Percentiles rank a stretch among this genome's conserved stretches.
These are phyloP conservation scores for Emericellopsis atlantica DNA, from an alignment of 2,329 filamentous ascomycete species.

Conservation along the genomic window DNA sequence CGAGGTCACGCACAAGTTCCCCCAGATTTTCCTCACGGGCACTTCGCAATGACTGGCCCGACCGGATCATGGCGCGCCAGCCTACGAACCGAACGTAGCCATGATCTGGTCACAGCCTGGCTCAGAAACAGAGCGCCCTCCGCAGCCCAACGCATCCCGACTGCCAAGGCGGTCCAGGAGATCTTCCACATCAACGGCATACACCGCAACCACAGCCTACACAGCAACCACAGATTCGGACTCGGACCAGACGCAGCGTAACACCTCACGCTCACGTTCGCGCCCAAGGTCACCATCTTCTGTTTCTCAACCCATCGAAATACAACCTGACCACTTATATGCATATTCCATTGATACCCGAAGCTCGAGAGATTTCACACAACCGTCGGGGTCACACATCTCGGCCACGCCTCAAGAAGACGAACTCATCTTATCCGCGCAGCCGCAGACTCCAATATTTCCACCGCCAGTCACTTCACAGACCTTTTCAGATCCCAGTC, in stretches of 20 bases:
- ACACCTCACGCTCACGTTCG: too few relatives aligned
- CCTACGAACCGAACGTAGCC: slow-evolving; percentile 19
- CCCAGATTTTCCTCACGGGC: slow-evolving; percentile 51
- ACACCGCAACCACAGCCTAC: neutral
- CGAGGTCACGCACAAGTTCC: slow-evolving; percentile 71
- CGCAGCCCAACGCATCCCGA: neutral
- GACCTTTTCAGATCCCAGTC: neutral
- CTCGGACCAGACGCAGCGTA: too few relatives aligned
- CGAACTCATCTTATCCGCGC: neutral
- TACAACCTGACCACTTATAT: too few relatives aligned
- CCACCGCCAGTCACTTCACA: neutral
- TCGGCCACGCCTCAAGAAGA: neutral
- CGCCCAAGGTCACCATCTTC: too few relatives aligned
- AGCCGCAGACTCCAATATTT: neutral
- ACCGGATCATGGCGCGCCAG: slow-evolving; percentile 13
- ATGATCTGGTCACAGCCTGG: slow-evolving; percentile 21
- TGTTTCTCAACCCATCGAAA: too few relatives aligned
- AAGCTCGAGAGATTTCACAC: neutral
- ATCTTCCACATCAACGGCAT: neutral
- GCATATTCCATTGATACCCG: neutral
- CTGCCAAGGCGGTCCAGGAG: neutral
- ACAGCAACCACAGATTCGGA: neutral
- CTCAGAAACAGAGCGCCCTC: neutral
- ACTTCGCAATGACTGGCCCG: slow-evolving; percentile 37
- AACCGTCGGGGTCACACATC: neutral